Percentiles rank a stretch among this genome's conserved stretches.
Conservation (phyloP, 768 basidiomycete genomes). For the Phylloporus scabripes region DNA sequence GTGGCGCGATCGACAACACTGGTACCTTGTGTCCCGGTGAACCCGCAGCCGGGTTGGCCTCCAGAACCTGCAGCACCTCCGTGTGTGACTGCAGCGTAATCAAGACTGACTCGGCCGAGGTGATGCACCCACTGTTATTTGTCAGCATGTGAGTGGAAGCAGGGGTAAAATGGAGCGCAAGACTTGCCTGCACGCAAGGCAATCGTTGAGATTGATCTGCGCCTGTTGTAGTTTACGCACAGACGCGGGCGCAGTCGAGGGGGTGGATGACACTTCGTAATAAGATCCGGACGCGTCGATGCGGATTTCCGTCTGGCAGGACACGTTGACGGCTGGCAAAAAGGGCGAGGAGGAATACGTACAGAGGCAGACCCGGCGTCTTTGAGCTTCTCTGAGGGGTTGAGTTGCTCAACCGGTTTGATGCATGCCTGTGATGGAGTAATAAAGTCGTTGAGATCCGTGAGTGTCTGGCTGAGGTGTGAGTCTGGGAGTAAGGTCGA, state of each 20-base stretch:
- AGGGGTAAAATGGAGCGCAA: not conserved
- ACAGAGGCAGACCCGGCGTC: conserved; percentile 42
- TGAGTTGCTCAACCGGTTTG: conserved; percentile 75
- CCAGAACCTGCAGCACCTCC: conserved; percentile 81
- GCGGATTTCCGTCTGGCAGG: conserved; percentile 78
- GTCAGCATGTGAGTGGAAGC: conserved; percentile 30
- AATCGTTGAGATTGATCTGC: conserved; percentile 95
- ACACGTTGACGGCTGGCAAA: not conserved
- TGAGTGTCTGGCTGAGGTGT: conserved; percentile 57
- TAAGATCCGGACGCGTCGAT: conserved; percentile 84
- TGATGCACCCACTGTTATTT: conserved; percentile 82
- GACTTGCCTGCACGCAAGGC: conserved; percentile 91
- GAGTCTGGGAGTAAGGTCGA: conserved; percentile 2
- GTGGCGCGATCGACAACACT: conserved; percentile 85
- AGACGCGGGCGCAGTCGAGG: conserved; percentile 15
- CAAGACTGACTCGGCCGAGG: conserved; percentile 94
- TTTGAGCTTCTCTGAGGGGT: conserved; percentile 35
- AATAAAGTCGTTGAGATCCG: conserved; percentile 96
- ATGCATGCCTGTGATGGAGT: conserved; percentile 96
- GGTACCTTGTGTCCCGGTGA: conserved; percentile 47
- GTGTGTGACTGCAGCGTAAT: conserved; percentile 94
- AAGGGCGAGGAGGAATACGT: conserved; percentile 11
- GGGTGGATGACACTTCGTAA: conserved; percentile 64
- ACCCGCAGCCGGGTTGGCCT: conserved; percentile 43
- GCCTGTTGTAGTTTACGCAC: conserved; percentile 79